These are phyloP conservation scores for Brassica cretica DNA, from an alignment of 345 rosid species.

Conservation along the genomic window DNA sequence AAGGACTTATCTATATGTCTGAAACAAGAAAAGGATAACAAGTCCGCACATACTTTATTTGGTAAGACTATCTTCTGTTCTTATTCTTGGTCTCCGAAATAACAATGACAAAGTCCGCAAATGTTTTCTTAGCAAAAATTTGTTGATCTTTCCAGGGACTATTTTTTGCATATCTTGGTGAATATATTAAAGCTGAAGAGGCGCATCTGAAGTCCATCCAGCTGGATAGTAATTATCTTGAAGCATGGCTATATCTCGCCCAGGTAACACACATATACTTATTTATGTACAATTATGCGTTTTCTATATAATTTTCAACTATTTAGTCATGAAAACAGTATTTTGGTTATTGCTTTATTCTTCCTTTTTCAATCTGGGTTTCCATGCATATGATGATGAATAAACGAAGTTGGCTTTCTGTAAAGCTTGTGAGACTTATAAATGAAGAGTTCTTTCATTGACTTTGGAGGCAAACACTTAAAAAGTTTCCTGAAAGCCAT, in stretches of 20 bases:
- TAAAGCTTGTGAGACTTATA: no score
- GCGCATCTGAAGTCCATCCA: constrained; percentile 82
- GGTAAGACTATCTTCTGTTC: constrained; percentile 49
- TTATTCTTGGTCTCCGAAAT: constrained; percentile 20
- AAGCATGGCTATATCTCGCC: constrained; percentile 88
- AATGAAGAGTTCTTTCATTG: no score
- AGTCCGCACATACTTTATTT: constrained; percentile 86
- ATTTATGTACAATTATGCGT: background rate
- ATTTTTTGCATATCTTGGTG: constrained; percentile 77
- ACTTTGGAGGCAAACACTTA: no score
- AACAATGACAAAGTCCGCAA: constrained; percentile 1
- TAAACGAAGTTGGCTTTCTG: no score
- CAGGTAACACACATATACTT: constrained; percentile 55
- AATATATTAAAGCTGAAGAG: constrained; percentile 76
- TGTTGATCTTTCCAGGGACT: constrained; percentile 56
- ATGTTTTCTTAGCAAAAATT: constrained; percentile 23
- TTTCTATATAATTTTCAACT: background rate
- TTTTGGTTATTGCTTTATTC: background rate
- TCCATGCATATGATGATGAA: constrained; percentile 3
- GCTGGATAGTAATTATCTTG: constrained; percentile 74
- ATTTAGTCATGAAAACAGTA: constrained; percentile 7
- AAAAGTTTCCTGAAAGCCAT: constrained; percentile 6
- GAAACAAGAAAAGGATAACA: constrained; percentile 78
- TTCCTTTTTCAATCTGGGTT: background rate
- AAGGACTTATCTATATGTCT: constrained; percentile 81